phyloP scores from a whole-genome alignment of 495 filamentous ascomycete genomes.

The Aspergillus homomorphus region DNA sequence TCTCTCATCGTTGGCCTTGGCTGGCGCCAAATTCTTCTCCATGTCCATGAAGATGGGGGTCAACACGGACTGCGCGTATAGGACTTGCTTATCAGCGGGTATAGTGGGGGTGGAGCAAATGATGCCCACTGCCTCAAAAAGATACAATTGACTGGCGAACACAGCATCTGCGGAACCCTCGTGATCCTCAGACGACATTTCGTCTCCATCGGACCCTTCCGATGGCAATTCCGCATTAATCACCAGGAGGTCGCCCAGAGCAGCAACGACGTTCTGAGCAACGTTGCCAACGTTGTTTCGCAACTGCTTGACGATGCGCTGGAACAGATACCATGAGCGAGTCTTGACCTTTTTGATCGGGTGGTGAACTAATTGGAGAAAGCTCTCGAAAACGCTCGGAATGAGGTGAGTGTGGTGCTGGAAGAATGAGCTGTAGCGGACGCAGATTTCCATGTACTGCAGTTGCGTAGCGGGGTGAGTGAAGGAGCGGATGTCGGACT shows the following conservation, averaged over 20 bases:
- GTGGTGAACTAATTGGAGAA: slow-evolving; percentile 85
- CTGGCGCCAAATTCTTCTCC: slow-evolving; percentile 67
- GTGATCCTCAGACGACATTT: slow-evolving; percentile 89
- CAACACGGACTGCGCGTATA: slow-evolving; percentile 81
- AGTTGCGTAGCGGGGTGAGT: slow-evolving; percentile 88
- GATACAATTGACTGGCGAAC: slow-evolving; percentile 85
- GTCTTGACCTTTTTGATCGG: slow-evolving; percentile 77
- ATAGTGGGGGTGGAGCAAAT: slow-evolving; percentile 77
- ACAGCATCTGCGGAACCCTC: slow-evolving; percentile 82
- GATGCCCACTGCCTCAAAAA: slow-evolving; percentile 91
- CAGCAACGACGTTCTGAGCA: slow-evolving; percentile 81
- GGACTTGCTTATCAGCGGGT: slow-evolving; percentile 73
- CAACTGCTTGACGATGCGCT: slow-evolving; percentile 86
- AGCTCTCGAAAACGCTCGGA: slow-evolving; percentile 83
- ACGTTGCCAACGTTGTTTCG: slow-evolving; percentile 80
- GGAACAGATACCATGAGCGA: slow-evolving; percentile 95
- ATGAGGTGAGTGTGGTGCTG: slow-evolving; percentile 74
- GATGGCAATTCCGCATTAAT: slow-evolving; percentile 84
- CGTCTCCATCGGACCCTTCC: slow-evolving; percentile 73
- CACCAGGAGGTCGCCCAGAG: slow-evolving; percentile 80
- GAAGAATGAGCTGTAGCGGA: slow-evolving; percentile 91
- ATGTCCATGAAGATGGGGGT: slow-evolving; percentile 83
- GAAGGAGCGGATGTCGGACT: slow-evolving; percentile 80
- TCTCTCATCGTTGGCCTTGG: slow-evolving; percentile 75
- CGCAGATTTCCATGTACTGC: slow-evolving; percentile 97